Percentiles rank a stretch among this genome's conserved stretches.
These are phyloP conservation scores for Malassezia globosa DNA, from an alignment of 1,284 basidiomycete species.

Conservation along the genomic window DNA sequence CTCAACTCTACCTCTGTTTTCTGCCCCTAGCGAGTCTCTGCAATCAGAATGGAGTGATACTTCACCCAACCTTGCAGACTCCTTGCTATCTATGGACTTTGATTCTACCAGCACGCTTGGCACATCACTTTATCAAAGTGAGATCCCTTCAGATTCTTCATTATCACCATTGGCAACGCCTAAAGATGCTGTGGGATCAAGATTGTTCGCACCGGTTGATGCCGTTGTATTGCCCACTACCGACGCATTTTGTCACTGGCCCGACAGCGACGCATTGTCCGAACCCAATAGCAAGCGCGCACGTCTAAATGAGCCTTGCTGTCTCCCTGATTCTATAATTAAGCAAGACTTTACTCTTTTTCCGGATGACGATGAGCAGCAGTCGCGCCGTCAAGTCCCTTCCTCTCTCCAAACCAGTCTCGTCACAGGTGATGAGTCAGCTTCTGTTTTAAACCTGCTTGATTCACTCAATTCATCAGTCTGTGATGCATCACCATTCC, in stretches of 20 bases:
- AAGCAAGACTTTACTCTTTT: slow-evolving; percentile 16
- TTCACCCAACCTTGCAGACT: slow-evolving; percentile 13
- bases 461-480: slow-evolving; percentile 6
- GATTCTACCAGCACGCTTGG: slow-evolving; percentile 3
- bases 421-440: not conserved
- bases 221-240: not conserved
- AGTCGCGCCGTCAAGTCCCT: no score
- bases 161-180: not conserved
- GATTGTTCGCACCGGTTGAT: slow-evolving; percentile 8
- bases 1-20: not conserved
- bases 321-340: no score
- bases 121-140: slow-evolving; percentile 1
- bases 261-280: no score
- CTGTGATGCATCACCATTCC: not conserved
- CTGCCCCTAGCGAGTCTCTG: not conserved
- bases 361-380: slow-evolving; percentile 5
- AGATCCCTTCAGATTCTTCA: slow-evolving; percentile 2
- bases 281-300: no score
- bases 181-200: not conserved
- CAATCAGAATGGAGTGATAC: slow-evolving; percentile 7
- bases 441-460: slow-evolving; percentile 1
- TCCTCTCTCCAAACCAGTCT: not conserved
- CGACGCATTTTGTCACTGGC: no score
- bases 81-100: slow-evolving; percentile 15
- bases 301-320: no score